A percentile compares a stretch with the other conserved stretches of the same genome.
Conservation (phyloP, 768 basidiomycete species). For the Auriscalpium orientale region DNA sequence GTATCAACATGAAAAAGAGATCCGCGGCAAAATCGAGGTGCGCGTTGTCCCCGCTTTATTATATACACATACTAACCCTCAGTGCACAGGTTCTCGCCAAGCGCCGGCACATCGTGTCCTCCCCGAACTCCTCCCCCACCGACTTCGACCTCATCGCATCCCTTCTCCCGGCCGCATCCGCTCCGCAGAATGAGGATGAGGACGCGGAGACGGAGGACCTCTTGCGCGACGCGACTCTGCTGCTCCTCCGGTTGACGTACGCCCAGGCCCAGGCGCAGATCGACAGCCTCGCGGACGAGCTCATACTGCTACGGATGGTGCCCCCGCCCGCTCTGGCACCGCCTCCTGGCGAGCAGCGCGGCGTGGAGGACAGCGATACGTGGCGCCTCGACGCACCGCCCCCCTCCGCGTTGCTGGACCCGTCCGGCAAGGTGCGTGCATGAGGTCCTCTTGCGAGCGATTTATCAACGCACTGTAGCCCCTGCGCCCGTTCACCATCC, state of each 20-base stretch:
- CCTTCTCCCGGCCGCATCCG: slow-evolving; percentile 38
- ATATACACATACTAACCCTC: background rate
- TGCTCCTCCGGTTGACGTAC: slow-evolving; percentile 69
- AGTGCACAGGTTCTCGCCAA: slow-evolving; percentile 44
- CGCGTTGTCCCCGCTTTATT: slow-evolving; percentile 5
- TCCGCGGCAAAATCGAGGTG: slow-evolving; percentile 67
- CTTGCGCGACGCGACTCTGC: slow-evolving; percentile 56
- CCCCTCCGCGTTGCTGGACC: slow-evolving; percentile 57
- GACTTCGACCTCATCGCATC: slow-evolving; percentile 61
- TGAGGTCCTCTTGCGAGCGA: background rate
- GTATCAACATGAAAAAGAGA: slow-evolving; percentile 78
- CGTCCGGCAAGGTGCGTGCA: slow-evolving; percentile 60
- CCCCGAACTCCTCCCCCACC: slow-evolving; percentile 25
- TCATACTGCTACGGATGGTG: slow-evolving; percentile 54
- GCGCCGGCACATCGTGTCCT: slow-evolving; percentile 37
- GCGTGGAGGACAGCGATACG: slow-evolving; percentile 41
- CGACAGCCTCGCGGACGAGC: slow-evolving; percentile 63
- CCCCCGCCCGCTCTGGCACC: slow-evolving; percentile 32
- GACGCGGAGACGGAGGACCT: slow-evolving; percentile 58
- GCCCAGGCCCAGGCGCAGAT: slow-evolving; percentile 62
- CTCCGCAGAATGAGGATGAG: slow-evolving; percentile 36
- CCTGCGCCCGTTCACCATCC: slow-evolving; percentile 85
- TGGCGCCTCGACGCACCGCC: slow-evolving; percentile 67
- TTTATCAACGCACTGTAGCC: slow-evolving; percentile 41
- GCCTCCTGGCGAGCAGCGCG: slow-evolving; percentile 24